Conservation (phyloP, 805 yeast species). For the Ogataea paradorogensis region DNA sequence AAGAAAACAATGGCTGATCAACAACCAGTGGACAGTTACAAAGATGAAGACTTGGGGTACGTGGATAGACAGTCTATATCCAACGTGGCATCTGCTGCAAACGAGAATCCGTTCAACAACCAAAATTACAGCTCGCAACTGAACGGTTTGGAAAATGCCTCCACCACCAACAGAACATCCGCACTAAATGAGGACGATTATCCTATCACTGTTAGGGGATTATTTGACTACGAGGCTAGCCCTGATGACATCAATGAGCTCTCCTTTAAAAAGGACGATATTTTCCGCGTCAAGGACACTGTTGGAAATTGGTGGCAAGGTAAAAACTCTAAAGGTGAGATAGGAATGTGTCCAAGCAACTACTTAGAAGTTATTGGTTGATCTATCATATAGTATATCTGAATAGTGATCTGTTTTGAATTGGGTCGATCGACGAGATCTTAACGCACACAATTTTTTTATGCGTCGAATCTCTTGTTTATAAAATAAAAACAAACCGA, state of each 20-base stretch:
- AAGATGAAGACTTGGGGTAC: conserved; percentile 16
- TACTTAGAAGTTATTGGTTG: conserved; percentile 71
- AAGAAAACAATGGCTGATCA: conserved; percentile 8
- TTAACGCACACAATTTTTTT: conserved; percentile 3
- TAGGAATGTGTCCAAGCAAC: conserved; percentile 95
- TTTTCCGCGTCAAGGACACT: conserved; percentile 87
- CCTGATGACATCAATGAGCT: conserved; percentile 92
- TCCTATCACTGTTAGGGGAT: conserved; percentile 82
- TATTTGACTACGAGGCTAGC: conserved; percentile 83
- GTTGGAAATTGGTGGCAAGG: conserved; percentile 99
- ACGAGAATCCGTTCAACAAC: conserved; percentile 22
- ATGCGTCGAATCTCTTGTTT: not conserved
- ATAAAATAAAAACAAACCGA: conserved; percentile 3
- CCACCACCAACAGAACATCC: conserved; percentile 18
- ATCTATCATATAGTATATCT: not conserved
- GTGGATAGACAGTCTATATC: conserved; percentile 7
- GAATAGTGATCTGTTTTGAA: not conserved
- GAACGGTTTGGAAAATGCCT: conserved; percentile 37
- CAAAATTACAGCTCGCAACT: conserved; percentile 34
- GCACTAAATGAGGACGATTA: conserved; percentile 42
- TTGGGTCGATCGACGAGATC: conserved; percentile 4
- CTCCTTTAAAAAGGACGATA: conserved; percentile 85
- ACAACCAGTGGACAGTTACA: conserved; percentile 15
- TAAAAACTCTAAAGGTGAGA: conserved; percentile 80
- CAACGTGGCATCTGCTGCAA: conserved; percentile 7